Evolutionary conservation across 305 asterid genomes (phyloP), one percentile per base, ranked within the genome.

Genomic region (Caryopteris hybrid): DNA sequence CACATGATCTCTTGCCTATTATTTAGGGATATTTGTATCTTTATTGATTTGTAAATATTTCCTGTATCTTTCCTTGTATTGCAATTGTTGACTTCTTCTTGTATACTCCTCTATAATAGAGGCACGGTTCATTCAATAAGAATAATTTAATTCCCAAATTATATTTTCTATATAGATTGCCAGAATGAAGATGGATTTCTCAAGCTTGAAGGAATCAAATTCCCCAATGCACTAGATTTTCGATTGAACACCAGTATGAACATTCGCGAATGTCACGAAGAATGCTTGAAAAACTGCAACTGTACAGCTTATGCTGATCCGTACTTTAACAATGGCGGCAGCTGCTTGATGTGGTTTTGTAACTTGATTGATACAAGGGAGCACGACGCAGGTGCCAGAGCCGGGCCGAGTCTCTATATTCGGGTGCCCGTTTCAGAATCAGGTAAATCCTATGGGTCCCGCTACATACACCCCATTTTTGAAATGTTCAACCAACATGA

Each of bases 281-380:
- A 68, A 22, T 68, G 66, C 36, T 57, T 8, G n/a, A 68, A 58
- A 41, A 45, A 46, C 59, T 68, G 73, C n/a, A 68, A 57, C 60
- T 68, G 73, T 61, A 63, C 69, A 1, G 69, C 69, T 12, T 63
- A 46, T 63, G 58, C 69, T 29, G 69, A 29, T 31, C 59, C 70
- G 0, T 64, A 50, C 48, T 50, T 36, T 18, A 36, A 3, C 70
- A 64, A 64, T 20, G 50, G 34, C 11, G 33, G 11, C 14, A 33
- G 73, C 39, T 68, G 73, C 18, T 31, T 68, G 47, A 68, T 68
- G 73, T 68, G 73, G 73, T 68, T 68, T 3, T 66, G 73, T 10
- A 50, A 57, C 50, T 68, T 68, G 60, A 46, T 57, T 46, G 73
- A 68, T 33, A 21, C 57, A 21, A 31, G 51, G 51, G 66, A 68